Conservation (phyloP, 192 early-diverging fungal species). For the Backusella circina region DNA sequence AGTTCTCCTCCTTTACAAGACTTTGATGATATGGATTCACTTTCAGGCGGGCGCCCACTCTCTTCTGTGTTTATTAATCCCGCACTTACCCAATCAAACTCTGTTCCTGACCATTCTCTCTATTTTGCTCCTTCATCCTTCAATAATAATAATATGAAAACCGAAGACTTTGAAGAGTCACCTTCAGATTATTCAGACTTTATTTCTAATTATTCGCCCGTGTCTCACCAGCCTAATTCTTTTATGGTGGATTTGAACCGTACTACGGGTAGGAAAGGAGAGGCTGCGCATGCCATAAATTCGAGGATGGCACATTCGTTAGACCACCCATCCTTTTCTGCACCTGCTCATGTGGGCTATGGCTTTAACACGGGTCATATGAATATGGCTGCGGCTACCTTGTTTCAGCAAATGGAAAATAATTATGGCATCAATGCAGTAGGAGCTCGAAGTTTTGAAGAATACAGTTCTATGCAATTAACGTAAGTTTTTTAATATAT, state of each 20-base stretch:
- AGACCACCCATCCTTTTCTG: neutral
- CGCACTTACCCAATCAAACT: neutral
- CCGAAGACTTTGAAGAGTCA: neutral
- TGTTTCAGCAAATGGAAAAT: neutral
- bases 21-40: constrained; percentile 17
- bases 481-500: constrained; percentile 13
- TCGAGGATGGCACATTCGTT: neutral
- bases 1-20: constrained; percentile 6
- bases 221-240: neutral
- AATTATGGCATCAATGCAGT: neutral
- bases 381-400: neutral
- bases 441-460: constrained; percentile 1
- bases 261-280: neutral
- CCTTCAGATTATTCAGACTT: constrained; percentile 9
- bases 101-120: neutral
- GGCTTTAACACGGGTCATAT: neutral
- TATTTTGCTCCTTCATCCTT: neutral
- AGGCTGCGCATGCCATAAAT: neutral
- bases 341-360: constrained; percentile 2
- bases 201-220: neutral
- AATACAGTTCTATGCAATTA: constrained; percentile 3
- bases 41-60: neutral
- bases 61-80: neutral
- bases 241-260: neutral
- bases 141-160: neutral